Evolutionary conservation across 352 stramenopile species (phyloP).

Genomic region (Globisporangium canariense): DNA sequence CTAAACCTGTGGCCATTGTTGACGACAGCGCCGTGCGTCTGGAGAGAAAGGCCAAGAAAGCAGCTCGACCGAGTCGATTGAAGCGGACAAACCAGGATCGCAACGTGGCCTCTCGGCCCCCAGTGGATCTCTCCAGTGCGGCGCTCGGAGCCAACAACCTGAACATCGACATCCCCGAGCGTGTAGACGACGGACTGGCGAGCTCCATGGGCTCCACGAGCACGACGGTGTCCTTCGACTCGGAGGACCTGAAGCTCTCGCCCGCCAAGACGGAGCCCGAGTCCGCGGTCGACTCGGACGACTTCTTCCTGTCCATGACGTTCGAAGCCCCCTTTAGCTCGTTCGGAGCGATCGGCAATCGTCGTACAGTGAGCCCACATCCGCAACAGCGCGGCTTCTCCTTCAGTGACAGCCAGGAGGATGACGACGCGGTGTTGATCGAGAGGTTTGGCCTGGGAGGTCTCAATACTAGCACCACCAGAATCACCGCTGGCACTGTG

Average conservation of each 20-base stretch:
- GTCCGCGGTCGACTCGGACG: background rate
- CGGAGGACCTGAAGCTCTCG: conserved; percentile 12
- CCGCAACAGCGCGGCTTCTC: background rate
- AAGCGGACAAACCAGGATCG: background rate
- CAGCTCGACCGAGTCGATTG: background rate
- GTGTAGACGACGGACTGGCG: conserved; percentile 1
- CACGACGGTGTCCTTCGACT: conserved; percentile 17
- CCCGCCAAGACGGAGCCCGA: background rate
- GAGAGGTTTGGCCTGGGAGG: conserved; percentile 5
- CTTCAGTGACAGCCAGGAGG: background rate
- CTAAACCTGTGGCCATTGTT: background rate
- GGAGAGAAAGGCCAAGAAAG: conserved; percentile 4
- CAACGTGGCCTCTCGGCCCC: background rate
- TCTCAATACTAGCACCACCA: background rate
- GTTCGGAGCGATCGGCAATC: conserved; percentile 18
- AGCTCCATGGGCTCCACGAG: conserved; percentile 18
- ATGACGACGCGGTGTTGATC: conserved; percentile 10
- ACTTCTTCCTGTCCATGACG: conserved; percentile 17
- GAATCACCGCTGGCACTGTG: background rate
- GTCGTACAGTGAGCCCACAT: background rate
- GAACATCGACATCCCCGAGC: conserved; percentile 4
- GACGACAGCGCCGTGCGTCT: background rate
- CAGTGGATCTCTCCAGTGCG: background rate
- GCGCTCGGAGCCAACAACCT: background rate
- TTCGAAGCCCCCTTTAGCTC: conserved; percentile 17